Percentiles rank a stretch among this genome's conserved stretches.
phyloP scores from a whole-genome alignment of 2,329 filamentous ascomycete genomes.

The Zarea fungicola region DNA sequence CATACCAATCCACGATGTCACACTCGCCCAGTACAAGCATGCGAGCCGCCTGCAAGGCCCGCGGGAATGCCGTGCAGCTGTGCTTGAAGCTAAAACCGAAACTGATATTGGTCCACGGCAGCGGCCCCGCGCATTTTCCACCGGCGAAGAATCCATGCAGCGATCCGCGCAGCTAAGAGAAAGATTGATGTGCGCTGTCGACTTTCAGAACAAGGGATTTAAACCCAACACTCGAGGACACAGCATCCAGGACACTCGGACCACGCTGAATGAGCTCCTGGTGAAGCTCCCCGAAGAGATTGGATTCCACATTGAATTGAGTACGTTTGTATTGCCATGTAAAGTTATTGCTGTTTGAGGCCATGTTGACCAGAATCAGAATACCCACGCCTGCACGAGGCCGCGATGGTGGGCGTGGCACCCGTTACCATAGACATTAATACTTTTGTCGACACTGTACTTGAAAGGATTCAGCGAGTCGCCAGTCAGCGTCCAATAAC shows the following conservation, averaged over 20 bases:
- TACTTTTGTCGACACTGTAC: slow-evolving; percentile 31
- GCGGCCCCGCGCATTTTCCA: slow-evolving; percentile 19
- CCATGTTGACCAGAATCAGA: slow-evolving; percentile 23
- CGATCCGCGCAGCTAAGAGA: slow-evolving; percentile 20
- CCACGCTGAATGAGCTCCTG: slow-evolving; percentile 33
- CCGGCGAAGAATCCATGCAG: slow-evolving; percentile 18
- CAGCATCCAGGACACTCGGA: slow-evolving; percentile 31
- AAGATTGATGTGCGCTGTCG: slow-evolving; percentile 32
- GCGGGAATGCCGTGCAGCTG: not conserved
- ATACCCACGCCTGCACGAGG: slow-evolving; percentile 35
- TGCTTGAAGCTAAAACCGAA: not conserved
- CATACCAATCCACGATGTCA: slow-evolving; percentile 34
- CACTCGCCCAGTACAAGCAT: slow-evolving; percentile 31
- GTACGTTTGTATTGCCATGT: slow-evolving; percentile 19
- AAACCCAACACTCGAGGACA: slow-evolving; percentile 35
- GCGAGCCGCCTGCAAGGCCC: slow-evolving; percentile 21
- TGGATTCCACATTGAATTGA: slow-evolving; percentile 35
- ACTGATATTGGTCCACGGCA: not conserved
- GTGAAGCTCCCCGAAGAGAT: slow-evolving; percentile 27
- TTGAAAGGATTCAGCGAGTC: slow-evolving; percentile 24
- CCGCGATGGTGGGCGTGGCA: slow-evolving; percentile 26
- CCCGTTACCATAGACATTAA: slow-evolving; percentile 33
- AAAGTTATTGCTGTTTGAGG: not conserved
- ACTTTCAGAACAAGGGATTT: slow-evolving; percentile 33
- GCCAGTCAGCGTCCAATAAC: slow-evolving; percentile 26